phyloP scores from a whole-genome alignment of 306 rosid species.

The Quercus robur region DNA sequence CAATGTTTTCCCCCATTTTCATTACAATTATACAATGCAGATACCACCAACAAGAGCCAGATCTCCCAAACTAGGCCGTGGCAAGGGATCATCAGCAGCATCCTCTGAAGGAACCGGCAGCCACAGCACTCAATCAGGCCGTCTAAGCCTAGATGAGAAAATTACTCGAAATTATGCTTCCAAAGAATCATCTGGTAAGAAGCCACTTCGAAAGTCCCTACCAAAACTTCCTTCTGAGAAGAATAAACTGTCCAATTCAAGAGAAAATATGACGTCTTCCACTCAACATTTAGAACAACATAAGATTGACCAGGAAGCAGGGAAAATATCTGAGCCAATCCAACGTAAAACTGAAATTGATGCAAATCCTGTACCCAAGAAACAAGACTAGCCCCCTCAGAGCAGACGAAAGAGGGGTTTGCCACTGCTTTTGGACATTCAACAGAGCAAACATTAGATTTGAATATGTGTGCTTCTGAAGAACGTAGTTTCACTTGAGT shows the following conservation, averaged over 20 bases:
- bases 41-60: constrained; percentile 93
- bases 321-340: constrained; percentile 25
- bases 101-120: constrained; percentile 38
- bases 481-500: too few relatives aligned
- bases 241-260: constrained; percentile 34
- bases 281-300: background rate
- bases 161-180: constrained; percentile 34
- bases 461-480: too few relatives aligned
- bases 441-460: too few relatives aligned
- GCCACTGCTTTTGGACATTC: too few relatives aligned
- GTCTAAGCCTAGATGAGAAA: constrained; percentile 71
- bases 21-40: constrained; percentile 30
- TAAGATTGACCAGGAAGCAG: constrained; percentile 22
- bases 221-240: constrained; percentile 71
- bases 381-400: background rate
- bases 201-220: constrained; percentile 86
- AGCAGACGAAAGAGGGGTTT: background rate
- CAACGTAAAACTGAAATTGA: constrained; percentile 22
- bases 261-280: constrained; percentile 32
- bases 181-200: constrained; percentile 52
- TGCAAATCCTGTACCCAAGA: background rate
- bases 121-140: constrained; percentile 35
- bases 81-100: constrained; percentile 44
- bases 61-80: constrained; percentile 96
- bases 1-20: background rate